Conservation (phyloP, 2,329 filamentous ascomycete species). For the Neoascochyta sp. region DNA sequence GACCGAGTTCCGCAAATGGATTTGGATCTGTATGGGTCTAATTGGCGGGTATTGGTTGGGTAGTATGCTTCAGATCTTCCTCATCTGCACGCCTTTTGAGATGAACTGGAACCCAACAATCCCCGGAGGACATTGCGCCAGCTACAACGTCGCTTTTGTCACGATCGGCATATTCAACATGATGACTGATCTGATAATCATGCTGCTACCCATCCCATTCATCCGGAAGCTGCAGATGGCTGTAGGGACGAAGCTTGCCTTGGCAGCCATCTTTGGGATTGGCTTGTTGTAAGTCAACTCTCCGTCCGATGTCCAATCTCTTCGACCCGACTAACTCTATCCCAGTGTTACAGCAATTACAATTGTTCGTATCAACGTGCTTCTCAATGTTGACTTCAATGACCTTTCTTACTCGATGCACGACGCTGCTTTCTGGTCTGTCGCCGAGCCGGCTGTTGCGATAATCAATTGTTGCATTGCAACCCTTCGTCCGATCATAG, state of each 20-base stretch:
- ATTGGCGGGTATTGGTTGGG: constrained; percentile 4
- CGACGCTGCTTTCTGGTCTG: constrained; percentile 37
- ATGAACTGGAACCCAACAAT: constrained; percentile 37
- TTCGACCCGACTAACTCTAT: neutral
- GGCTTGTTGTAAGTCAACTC: constrained; percentile 6
- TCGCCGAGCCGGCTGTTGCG: constrained; percentile 40
- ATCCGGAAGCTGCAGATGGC: constrained; percentile 9
- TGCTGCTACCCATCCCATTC: constrained; percentile 9
- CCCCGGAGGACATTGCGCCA: constrained; percentile 32
- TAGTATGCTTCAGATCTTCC: constrained; percentile 14
- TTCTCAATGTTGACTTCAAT: constrained; percentile 33
- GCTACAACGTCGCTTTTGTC: constrained; percentile 14
- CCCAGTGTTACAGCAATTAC: constrained; percentile 39
- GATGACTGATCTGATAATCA: constrained; percentile 9
- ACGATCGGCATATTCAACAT: constrained; percentile 8
- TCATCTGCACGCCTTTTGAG: constrained; percentile 40
- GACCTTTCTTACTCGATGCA: constrained; percentile 38
- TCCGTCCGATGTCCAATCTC: neutral
- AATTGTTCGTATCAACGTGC: constrained; percentile 34
- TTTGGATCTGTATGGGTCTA: constrained; percentile 4
- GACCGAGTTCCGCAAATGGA: constrained; percentile 1
- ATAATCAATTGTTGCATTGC: constrained; percentile 43
- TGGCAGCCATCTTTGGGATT: constrained; percentile 6
- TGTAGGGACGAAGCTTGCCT: constrained; percentile 5
- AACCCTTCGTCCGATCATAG: constrained; percentile 41